A percentile compares a stretch with the other conserved stretches of the same genome.
phyloP scores from a whole-genome alignment of 1,284 basidiomycete species.

The Golubevia pallescens region DNA sequence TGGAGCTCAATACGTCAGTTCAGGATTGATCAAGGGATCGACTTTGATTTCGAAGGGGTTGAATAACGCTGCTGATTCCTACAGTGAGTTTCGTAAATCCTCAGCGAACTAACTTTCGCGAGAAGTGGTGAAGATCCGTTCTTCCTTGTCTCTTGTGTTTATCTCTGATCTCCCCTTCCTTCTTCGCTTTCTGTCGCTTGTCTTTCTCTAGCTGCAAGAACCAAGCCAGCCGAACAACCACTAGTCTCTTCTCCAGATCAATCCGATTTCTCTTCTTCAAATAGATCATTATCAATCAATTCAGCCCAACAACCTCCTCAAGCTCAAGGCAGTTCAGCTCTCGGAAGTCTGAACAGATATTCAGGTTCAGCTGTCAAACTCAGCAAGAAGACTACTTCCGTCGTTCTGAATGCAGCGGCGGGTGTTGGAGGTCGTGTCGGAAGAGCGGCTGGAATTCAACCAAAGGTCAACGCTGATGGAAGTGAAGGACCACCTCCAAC shows the following conservation, averaged over 20 bases:
- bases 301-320: constrained; percentile 14
- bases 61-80: constrained; percentile 27
- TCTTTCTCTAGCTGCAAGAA: too few species aligned
- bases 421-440: constrained; percentile 40
- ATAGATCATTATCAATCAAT: constrained; percentile 9
- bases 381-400: constrained; percentile 29
- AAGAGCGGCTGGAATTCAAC: constrained; percentile 42
- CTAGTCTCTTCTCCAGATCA: constrained; percentile 19
- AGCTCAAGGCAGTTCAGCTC: constrained; percentile 16
- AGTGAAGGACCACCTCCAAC: constrained; percentile 32
- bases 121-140: constrained; percentile 4
- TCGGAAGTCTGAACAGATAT: constrained; percentile 19
- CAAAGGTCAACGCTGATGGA: constrained; percentile 31
- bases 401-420: constrained; percentile 30
- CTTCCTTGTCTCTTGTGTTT: neutral
- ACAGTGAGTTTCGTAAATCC: constrained; percentile 14
- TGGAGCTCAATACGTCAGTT: constrained; percentile 30
- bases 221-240: constrained; percentile 10
- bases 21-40: constrained; percentile 28
- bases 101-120: constrained; percentile 5
- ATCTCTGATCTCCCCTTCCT: neutral
- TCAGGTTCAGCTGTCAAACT: constrained; percentile 31
- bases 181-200: too few species aligned
- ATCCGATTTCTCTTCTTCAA: constrained; percentile 15
- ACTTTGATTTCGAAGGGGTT: constrained; percentile 30